These are phyloP conservation scores for Alliaria petiolata DNA, from an alignment of 345 rosid genomes.

Conservation along the genomic window DNA sequence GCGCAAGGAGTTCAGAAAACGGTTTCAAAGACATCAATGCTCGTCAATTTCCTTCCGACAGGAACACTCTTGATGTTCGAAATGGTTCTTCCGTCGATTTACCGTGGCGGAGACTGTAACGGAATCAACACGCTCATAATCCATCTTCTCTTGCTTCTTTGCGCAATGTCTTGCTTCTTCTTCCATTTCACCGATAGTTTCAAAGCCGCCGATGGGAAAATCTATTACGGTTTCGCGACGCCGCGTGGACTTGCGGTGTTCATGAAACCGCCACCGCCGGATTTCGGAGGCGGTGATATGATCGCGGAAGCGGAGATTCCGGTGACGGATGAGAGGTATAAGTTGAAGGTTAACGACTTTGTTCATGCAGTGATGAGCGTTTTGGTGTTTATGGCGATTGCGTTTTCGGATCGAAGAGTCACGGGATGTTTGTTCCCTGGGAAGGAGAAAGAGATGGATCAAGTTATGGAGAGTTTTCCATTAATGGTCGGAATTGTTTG, in stretches of 20 bases:
- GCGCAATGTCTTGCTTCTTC: constrained; percentile 68
- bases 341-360: constrained; percentile 51
- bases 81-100: constrained; percentile 68
- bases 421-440: constrained; percentile 59
- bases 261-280: constrained; percentile 31
- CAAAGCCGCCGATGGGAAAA: constrained; percentile 55
- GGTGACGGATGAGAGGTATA: constrained; percentile 57
- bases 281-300: constrained; percentile 42
- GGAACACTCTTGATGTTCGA: constrained; percentile 81
- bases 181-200: constrained; percentile 77
- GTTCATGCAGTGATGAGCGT: constrained; percentile 74
- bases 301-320: constrained; percentile 40
- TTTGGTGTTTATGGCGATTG: constrained; percentile 69
- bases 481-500: constrained; percentile 70
- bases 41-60: constrained; percentile 66
- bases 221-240: constrained; percentile 71
- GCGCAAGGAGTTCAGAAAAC: constrained; percentile 73
- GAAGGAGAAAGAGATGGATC: constrained; percentile 67
- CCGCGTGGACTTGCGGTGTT: constrained; percentile 63
- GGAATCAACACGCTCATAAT: constrained; percentile 54
- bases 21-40: constrained; percentile 68
- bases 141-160: constrained; percentile 45
- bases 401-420: constrained; percentile 64
- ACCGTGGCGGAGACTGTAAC: constrained; percentile 54
- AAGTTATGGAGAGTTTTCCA: constrained; percentile 88